Evolutionary conservation across 1,284 basidiomycete species (phyloP), one percentile per base, ranked within the genome.

Genomic region (Rhodotorula sp.): DNA sequence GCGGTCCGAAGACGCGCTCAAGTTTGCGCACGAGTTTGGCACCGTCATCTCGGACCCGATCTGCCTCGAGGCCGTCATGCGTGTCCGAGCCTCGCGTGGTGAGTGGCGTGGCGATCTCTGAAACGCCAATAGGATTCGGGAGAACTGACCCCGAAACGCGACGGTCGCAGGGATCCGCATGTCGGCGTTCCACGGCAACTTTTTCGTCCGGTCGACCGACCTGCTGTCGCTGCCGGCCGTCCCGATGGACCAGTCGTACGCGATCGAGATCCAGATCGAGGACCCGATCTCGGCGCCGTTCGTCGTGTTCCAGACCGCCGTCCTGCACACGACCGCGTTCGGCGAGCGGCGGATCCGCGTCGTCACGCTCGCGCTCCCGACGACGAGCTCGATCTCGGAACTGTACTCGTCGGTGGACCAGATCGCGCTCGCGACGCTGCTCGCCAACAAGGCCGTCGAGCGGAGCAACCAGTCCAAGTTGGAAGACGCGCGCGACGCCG

Each of bases 131-230:
- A 34, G 34, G 34, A 34, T 5, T 34, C 34, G 34, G 34, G 43
- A n/a, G 3, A 14, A n/a, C 51, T 54, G 39, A 63, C 62, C 12
- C 12, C 21, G 14, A 14, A 23, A 31, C 47, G 31, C 5, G 12
- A 10, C 26, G 43, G 34, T 6, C n/a, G 47, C 78, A 90, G 92
- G 95, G 70, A 85, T 99, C 68, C 90, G 97, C 70, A 94, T 98
- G 90, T 90, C 93, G 8, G 92, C 93, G 2, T 99, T 97, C 91
- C 94, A 99, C 79, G 97, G 97, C 77, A 99, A 99, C 86, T 99
- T 99, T 85, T 99, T 99, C 82, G 94, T 98, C 65, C 90, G 97
- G 64, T 97, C 95, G 18, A 98, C 96, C 48, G 97, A 99, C 83
- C 86, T 99, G 49, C 87, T 99, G 48, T 94, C 96, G 5, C 91